A percentile compares a stretch with the other conserved stretches of the same genome.
These are phyloP conservation scores for Yamadazyma laniorum DNA, from an alignment of 805 yeast species.

Conservation along the genomic window DNA sequence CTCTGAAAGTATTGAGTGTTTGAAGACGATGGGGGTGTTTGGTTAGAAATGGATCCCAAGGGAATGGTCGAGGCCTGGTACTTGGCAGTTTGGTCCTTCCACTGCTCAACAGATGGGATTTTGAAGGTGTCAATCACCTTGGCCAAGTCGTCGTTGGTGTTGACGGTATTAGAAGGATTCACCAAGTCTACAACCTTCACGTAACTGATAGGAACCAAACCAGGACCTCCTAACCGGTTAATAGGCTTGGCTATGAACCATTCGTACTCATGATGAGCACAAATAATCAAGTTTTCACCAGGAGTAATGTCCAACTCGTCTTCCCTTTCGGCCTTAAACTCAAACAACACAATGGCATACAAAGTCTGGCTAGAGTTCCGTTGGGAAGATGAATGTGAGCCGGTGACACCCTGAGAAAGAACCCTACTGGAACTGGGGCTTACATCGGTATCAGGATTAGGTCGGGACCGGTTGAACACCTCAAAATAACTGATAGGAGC, in stretches of 20 bases:
- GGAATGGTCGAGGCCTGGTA: slow-evolving; percentile 89
- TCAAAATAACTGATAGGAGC: slow-evolving; percentile 87
- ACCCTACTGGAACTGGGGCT: background rate
- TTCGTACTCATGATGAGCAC: slow-evolving; percentile 94
- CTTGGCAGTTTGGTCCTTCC: slow-evolving; percentile 89
- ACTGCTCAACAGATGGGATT: slow-evolving; percentile 90
- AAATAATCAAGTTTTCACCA: slow-evolving; percentile 87
- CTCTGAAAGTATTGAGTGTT: slow-evolving; percentile 39
- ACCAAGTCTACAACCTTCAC: slow-evolving; percentile 81
- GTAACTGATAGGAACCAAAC: slow-evolving; percentile 88
- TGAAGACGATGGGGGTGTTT: slow-evolving; percentile 30
- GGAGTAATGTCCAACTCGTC: slow-evolving; percentile 84
- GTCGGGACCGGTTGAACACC: slow-evolving; percentile 61
- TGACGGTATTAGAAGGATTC: slow-evolving; percentile 21
- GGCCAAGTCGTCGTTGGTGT: slow-evolving; percentile 43
- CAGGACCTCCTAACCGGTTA: slow-evolving; percentile 94
- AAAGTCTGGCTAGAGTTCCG: slow-evolving; percentile 45
- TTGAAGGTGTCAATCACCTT: slow-evolving; percentile 60
- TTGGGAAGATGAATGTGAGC: slow-evolving; percentile 11
- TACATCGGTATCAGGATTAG: slow-evolving; percentile 18
- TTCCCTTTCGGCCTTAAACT: slow-evolving; percentile 74
- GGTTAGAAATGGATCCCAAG: slow-evolving; percentile 47
- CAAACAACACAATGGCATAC: slow-evolving; percentile 84
- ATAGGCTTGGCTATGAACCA: slow-evolving; percentile 99
- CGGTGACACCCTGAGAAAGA: background rate